Conservation (phyloP, 1,284 basidiomycete species). For the Cutaneotrichosporon dermatis region DNA sequence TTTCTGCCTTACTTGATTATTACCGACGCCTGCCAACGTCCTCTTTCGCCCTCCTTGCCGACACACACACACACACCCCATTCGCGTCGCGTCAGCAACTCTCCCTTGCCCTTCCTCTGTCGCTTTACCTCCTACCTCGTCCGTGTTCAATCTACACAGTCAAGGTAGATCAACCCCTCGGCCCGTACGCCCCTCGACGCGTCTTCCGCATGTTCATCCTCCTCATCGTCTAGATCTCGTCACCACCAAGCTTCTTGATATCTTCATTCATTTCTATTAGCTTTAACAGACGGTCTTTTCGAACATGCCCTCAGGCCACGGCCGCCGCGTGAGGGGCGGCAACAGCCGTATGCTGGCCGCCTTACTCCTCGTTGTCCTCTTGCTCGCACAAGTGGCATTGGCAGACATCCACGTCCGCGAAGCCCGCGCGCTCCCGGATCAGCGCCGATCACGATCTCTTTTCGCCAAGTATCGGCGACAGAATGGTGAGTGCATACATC, state of each 20-base stretch:
- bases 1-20: neutral
- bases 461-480: neutral
- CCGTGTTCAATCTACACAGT: neutral
- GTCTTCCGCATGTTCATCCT: constrained; percentile 4
- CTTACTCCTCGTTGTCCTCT: constrained; percentile 12
- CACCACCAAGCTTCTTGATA: neutral
- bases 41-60: neutral
- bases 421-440: neutral
- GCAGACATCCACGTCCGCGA: neutral
- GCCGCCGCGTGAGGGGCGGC: constrained; percentile 15
- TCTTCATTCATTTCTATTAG: neutral
- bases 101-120: neutral
- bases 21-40: neutral
- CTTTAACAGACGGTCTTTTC: neutral
- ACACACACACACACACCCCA: neutral
- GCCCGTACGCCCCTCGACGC: constrained; percentile 1
- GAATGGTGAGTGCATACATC: neutral
- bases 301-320: constrained; percentile 10
- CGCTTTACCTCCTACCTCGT: neutral
- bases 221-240: neutral
- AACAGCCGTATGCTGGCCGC: constrained; percentile 13
- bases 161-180: no score
- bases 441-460: neutral
- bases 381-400: constrained; percentile 7
- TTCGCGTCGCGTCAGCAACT: neutral